Evolutionary conservation across 2,329 filamentous ascomycete genomes (phyloP).

Genomic region (Pseudocercospora cruenta): DNA sequence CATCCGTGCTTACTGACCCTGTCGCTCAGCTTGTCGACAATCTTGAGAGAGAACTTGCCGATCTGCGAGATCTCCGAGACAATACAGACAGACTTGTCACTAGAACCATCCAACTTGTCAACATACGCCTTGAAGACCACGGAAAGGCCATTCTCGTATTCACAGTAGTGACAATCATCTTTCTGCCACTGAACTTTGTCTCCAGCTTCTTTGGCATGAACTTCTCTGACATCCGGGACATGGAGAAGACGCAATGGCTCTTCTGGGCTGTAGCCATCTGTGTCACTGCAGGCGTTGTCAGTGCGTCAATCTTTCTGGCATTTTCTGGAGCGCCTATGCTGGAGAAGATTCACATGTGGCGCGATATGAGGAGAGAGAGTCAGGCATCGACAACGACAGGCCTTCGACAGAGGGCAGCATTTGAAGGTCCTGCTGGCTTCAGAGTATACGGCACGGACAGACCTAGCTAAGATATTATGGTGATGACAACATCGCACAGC

Average conservation of each 20-base stretch:
- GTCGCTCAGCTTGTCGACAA: slow-evolving; percentile 46
- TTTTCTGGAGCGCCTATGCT: slow-evolving; percentile 46
- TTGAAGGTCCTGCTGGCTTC: slow-evolving; percentile 12
- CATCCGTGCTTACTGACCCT: slow-evolving; percentile 43
- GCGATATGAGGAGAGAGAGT: slow-evolving; percentile 24
- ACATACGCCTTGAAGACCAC: slow-evolving; percentile 51
- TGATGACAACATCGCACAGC: too few species aligned
- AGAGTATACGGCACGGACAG: slow-evolving; percentile 12
- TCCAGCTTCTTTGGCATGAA: slow-evolving; percentile 52
- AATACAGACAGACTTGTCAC: slow-evolving; percentile 50
- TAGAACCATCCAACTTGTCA: slow-evolving; percentile 50
- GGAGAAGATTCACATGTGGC: slow-evolving; percentile 44
- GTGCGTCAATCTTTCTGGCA: slow-evolving; percentile 44
- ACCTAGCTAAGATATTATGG: too few species aligned
- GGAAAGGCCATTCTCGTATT: slow-evolving; percentile 51
- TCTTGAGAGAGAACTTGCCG: slow-evolving; percentile 45
- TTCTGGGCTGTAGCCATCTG: slow-evolving; percentile 48
- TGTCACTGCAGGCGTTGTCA: slow-evolving; percentile 45
- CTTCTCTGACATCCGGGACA: slow-evolving; percentile 45
- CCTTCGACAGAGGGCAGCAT: slow-evolving; percentile 17
- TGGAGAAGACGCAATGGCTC: slow-evolving; percentile 42
- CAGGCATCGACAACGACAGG: slow-evolving; percentile 22
- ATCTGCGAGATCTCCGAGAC: slow-evolving; percentile 46
- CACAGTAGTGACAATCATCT: slow-evolving; percentile 50
- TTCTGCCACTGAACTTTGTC: slow-evolving; percentile 50